Conservation (phyloP, 108 stramenopile genomes). For the Conticribra weissflogii region DNA sequence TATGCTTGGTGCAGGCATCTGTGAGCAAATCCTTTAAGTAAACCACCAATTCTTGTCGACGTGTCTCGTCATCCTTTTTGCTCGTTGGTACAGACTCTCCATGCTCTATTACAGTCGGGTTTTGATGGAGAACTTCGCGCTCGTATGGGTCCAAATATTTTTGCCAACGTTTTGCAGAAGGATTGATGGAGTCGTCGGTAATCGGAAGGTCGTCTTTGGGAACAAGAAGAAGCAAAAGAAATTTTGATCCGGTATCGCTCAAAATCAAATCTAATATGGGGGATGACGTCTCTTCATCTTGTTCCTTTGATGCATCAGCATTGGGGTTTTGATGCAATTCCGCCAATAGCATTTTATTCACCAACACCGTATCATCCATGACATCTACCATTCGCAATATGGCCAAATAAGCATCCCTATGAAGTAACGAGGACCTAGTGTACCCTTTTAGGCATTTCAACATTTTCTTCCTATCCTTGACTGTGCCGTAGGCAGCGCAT, state of each 20-base stretch:
- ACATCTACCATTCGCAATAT: constrained; percentile 84
- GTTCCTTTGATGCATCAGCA: constrained; percentile 27
- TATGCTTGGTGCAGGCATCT: constrained; percentile 73
- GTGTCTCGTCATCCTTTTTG: constrained; percentile 84
- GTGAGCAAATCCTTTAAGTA: constrained; percentile 69
- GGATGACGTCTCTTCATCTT: constrained; percentile 41
- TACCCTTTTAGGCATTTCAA: constrained; percentile 93
- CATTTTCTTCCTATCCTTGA: constrained; percentile 92
- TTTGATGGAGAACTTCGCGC: constrained; percentile 64
- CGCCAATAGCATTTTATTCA: constrained; percentile 88
- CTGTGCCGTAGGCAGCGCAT: constrained; percentile 85
- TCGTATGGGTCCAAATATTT: constrained; percentile 93
- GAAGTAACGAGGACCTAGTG: constrained; percentile 79
- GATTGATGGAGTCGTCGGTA: constrained; percentile 14
- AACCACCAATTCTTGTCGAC: constrained; percentile 81
- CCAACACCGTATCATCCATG: constrained; percentile 94
- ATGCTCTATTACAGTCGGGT: constrained; percentile 53
- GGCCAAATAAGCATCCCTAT: constrained; percentile 92
- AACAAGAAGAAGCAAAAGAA: constrained; percentile 84
- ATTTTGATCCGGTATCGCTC: constrained; percentile 84
- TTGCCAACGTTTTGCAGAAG: constrained; percentile 33
- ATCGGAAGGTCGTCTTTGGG: constrained; percentile 54
- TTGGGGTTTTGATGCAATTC: constrained; percentile 70
- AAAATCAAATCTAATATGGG: constrained; percentile 78
- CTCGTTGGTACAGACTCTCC: constrained; percentile 75